Evolutionary conservation across 495 filamentous ascomycete species (phyloP).

Genomic region (Polyplosphaeria fusca): DNA sequence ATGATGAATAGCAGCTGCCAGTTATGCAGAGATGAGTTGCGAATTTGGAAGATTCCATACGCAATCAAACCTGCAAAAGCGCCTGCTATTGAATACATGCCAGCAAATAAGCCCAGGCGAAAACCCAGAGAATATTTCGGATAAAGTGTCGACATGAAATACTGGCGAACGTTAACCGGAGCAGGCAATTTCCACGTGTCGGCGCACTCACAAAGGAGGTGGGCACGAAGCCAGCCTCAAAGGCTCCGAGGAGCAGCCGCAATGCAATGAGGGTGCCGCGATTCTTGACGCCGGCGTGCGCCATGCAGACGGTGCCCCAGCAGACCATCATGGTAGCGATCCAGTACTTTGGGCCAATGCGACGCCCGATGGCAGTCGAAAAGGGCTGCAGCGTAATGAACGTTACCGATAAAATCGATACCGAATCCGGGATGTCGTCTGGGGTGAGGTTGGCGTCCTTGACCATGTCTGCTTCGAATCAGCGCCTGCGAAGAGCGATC

Average conservation of each 20-base stretch:
- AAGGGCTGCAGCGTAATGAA: slow-evolving; percentile 22
- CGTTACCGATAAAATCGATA: slow-evolving; percentile 8
- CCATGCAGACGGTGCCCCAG: slow-evolving; percentile 16
- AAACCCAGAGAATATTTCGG: slow-evolving; percentile 20
- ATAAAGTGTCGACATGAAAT: slow-evolving; percentile 21
- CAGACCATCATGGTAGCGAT: slow-evolving; percentile 12
- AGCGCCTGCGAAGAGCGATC: neutral
- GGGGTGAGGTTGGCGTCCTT: slow-evolving; percentile 18
- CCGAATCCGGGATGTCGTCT: slow-evolving; percentile 14
- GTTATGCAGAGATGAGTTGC: slow-evolving; percentile 5
- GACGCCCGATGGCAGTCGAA: slow-evolving; percentile 7
- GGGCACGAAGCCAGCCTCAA: slow-evolving; percentile 21
- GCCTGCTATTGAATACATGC: slow-evolving; percentile 24
- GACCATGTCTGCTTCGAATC: neutral
- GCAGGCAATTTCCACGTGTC: neutral
- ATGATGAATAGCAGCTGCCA: slow-evolving; percentile 22
- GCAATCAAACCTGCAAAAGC: slow-evolving; percentile 26
- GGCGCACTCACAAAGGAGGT: slow-evolving; percentile 8
- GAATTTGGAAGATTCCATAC: slow-evolving; percentile 22
- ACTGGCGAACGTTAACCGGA: neutral
- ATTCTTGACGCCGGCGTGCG: slow-evolving; percentile 14
- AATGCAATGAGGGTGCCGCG: slow-evolving; percentile 15
- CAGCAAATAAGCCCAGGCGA: slow-evolving; percentile 10
- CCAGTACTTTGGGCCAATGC: slow-evolving; percentile 16
- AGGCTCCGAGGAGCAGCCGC: slow-evolving; percentile 17